Base-by-base conservation (phyloP, 1,139 yeast genomes). In the Geotrichum fermentans region DNA sequence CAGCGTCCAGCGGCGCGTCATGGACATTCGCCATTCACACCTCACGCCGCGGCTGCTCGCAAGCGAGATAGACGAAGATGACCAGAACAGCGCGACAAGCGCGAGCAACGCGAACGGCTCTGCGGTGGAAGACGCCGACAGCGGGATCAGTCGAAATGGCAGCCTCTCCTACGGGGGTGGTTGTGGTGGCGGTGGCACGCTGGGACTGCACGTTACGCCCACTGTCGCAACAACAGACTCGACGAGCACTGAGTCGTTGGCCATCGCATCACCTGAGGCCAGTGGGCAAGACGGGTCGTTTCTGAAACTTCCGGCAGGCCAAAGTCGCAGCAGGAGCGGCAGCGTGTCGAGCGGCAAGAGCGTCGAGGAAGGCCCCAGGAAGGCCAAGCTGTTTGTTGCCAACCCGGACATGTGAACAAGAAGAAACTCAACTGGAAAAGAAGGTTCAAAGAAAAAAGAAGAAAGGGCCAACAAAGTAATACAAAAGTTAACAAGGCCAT, bases 21-120 rank as follows among this genome's bases (percentile, higher is more conserved):
- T 80, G 53, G 89, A 82, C 55, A 74, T 83, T 60, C 80, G 83
- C 55, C 92, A 84, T 62, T 86, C 90, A 3, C 87, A 80, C 61
- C 72, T 83, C 56, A 78, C 80, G 48, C 87, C 86, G n/a, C 74
- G 89, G 50, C 72, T 84, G 63, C 70, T 85, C 52, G 92, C 92
- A 1, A 79, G 84, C 13, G 95, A 85, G 64, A 82, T 84, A 28
- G 92, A 82, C 54, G 89, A 83, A 52, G 78, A 51, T 17, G 40
- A 21, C 11, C 14, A 3, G 2, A 22, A 39, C 14, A 28, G 42
- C 3, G 10, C 33, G 6, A n/a, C 42, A 8, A 30, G 21, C 7
- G 35, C 13, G n/a, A 18, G 28, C 6, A 24, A 24, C 28, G 6
- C 10, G 8, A 24, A 24, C 28, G 10, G 28, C 28, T 10, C 28